Evolutionary conservation across 192 early-diverging fungal genomes (phyloP), one percentile per base, ranked within the genome.

Genomic region (Coemansia sp.): DNA sequence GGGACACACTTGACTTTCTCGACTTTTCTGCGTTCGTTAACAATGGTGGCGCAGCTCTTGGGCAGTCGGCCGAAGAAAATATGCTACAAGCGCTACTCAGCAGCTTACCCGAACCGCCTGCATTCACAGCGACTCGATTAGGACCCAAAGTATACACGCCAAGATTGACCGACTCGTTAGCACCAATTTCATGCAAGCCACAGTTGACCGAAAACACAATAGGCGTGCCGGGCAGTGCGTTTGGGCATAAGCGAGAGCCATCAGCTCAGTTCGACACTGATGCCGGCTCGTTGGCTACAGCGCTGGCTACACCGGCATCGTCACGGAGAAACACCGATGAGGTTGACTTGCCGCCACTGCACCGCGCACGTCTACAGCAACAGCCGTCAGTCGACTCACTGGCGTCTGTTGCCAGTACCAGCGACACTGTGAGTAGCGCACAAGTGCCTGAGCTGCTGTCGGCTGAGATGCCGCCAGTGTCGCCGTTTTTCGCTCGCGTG

Each of bases 11-110:
- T 34, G 68, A 69, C 7, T 51, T 60, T 15, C 38, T 69, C 15
- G 61, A 63, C 41, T 58, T 58, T 32, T 58, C 55, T 7, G 55
- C 55, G 15, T 58, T 58, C 31, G 17, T 58, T 14, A 62, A 19
- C 36, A 60, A 60, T 9, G 32, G 66, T 64, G 55, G 70, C 44
- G 37, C 38, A 57, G 53, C 27, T 25, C 14, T 14, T 23, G 68
- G 42, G 9, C 51, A 53, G 64, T 37, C 45, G 17, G 46, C 39
- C 59, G 72, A 80, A 10, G 66, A 66, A 60, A 80, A 42, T 60
- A 80, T 80, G 78, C 70, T 80, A 57, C 67, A 80, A 23, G 67
- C 67, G 25, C 70, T 80, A 53, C 67, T 80, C 10, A 75, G 78
- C 70, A 66, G 73, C 39, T 64, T 80, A 69, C 78, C 78, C 1